Conservation (phyloP, 2,329 filamentous ascomycete genomes). For the Stagonosporopsis tanaceti region DNA sequence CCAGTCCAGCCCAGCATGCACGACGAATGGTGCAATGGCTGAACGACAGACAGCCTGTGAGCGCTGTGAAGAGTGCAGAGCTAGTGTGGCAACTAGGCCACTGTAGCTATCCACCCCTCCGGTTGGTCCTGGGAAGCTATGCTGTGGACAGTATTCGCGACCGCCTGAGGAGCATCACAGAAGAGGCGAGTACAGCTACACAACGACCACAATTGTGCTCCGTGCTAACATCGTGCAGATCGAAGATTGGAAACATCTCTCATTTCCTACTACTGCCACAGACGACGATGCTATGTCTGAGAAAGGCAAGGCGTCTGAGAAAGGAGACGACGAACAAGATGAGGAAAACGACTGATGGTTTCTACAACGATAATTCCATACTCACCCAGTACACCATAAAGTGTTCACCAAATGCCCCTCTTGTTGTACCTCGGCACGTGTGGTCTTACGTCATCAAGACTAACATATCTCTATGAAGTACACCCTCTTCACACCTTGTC, state of each 20-base stretch:
- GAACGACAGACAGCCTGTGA: conserved; percentile 89
- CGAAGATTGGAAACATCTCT: conserved; percentile 40
- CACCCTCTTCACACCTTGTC: not conserved
- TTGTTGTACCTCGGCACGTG: conserved; percentile 31
- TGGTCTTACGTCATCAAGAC: conserved; percentile 31
- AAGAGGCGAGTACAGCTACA: conserved; percentile 69
- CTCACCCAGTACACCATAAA: not conserved
- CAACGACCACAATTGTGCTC: too few species aligned
- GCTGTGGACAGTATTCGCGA: conserved; percentile 96
- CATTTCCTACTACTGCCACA: conserved; percentile 29
- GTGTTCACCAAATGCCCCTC: conserved; percentile 13
- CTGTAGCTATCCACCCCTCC: conserved; percentile 89
- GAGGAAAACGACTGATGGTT: conserved; percentile 23
- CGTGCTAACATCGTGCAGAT: conserved; percentile 23
- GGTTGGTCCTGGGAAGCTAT: conserved; percentile 88
- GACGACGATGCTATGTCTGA: conserved; percentile 32
- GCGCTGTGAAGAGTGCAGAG: conserved; percentile 90
- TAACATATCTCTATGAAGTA: conserved; percentile 3
- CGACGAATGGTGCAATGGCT: conserved; percentile 94
- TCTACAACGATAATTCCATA: not conserved
- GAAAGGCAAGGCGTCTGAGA: conserved; percentile 26
- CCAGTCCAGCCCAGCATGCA: conserved; percentile 86
- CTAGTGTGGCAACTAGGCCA: conserved; percentile 93
- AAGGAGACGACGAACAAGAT: conserved; percentile 35
- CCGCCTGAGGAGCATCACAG: conserved; percentile 85